A percentile compares a stretch with the other conserved stretches of the same genome.
These are phyloP conservation scores for Perkinsus olseni DNA, from an alignment of 169 alveolate species.

Conservation along the genomic window DNA sequence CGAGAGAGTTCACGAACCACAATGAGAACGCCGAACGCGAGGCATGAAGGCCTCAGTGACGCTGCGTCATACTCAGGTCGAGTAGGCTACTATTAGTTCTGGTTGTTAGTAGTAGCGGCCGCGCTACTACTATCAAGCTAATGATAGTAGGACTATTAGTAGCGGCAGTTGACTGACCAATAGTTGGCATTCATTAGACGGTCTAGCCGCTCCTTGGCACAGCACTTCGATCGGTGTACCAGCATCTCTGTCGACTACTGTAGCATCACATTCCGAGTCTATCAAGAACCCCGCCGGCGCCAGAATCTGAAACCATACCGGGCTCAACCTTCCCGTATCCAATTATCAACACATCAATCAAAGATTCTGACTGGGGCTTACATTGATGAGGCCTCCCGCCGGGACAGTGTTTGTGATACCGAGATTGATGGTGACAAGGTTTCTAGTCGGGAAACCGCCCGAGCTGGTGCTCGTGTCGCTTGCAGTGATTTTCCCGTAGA, in stretches of 20 bases:
- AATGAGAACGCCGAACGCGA: too few relatives aligned
- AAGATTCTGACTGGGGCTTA: not conserved
- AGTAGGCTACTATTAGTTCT: too few relatives aligned
- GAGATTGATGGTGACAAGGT: not conserved
- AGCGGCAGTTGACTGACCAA: not conserved
- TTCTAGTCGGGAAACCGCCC: not conserved
- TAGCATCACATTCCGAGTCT: not conserved
- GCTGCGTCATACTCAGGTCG: too few relatives aligned
- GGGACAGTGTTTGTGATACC: not conserved
- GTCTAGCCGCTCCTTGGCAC: not conserved
- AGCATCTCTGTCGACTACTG: not conserved
- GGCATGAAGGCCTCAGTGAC: too few relatives aligned
- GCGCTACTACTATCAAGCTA: too few relatives aligned
- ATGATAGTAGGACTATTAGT: too few relatives aligned
- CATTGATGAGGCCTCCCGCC: not conserved
- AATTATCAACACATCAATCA: too few relatives aligned
- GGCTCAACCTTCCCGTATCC: too few relatives aligned
- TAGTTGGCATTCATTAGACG: not conserved
- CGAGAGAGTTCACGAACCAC: too few relatives aligned
- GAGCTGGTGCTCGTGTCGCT: not conserved
- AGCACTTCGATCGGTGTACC: not conserved
- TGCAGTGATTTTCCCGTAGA: not conserved
- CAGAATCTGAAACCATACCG: not conserved
- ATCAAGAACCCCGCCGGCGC: not conserved
- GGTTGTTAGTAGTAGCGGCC: too few relatives aligned